A percentile compares a stretch with the other conserved stretches of the same genome.
Evolutionary conservation across 2,329 filamentous ascomycete species (phyloP).

Genomic region (Xylaria digitata): DNA sequence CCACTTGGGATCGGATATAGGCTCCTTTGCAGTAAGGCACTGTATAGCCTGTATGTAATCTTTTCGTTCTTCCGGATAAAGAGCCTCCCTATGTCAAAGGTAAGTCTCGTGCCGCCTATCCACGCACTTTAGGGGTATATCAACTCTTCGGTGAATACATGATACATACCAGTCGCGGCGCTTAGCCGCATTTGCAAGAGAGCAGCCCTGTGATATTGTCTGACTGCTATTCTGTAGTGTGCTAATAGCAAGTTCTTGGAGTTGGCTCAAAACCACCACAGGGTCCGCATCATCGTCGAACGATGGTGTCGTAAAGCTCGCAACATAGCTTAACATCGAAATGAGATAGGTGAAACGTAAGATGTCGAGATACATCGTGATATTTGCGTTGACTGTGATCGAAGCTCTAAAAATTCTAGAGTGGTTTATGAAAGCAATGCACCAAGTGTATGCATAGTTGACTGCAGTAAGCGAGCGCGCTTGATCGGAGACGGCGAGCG

Average conservation of each 20-base stretch:
- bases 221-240: neutral
- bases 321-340: neutral
- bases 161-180: constrained; percentile 1
- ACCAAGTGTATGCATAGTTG: too few species aligned
- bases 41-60: constrained; percentile 2
- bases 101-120: neutral
- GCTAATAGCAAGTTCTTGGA: neutral
- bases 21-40: neutral
- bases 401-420: too few species aligned
- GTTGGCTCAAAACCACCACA: neutral
- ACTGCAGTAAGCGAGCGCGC: too few species aligned
- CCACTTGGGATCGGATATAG: constrained; percentile 2
- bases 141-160: neutral
- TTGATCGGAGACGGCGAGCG: too few species aligned
- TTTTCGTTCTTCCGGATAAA: neutral
- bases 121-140: neutral
- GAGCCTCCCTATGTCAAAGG: neutral
- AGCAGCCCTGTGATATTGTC: neutral
- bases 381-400: too few species aligned
- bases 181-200: neutral
- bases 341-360: neutral
- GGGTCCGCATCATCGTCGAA: neutral
- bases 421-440: too few species aligned
- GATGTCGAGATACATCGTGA: too few species aligned
- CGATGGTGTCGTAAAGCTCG: neutral